Conservation (phyloP, 768 basidiomycete genomes). For the Epithele typhae region DNA sequence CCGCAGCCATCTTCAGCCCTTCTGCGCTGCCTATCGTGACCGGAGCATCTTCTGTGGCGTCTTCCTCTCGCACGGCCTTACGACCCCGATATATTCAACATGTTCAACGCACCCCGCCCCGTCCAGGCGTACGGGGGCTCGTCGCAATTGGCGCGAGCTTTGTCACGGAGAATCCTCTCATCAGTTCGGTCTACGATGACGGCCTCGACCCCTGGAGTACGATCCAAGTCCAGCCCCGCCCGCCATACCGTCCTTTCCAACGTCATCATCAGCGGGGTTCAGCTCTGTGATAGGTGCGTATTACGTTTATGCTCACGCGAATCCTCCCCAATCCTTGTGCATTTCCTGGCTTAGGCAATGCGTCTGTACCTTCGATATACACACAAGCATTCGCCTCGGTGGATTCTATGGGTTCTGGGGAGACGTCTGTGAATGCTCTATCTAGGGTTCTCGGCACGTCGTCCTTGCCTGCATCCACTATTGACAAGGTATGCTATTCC, state of each 20-base stretch:
- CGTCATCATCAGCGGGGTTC: constrained; percentile 49
- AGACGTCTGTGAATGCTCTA: constrained; percentile 77
- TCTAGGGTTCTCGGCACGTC: constrained; percentile 79
- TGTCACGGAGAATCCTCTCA: constrained; percentile 66
- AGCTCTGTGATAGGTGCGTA: constrained; percentile 63
- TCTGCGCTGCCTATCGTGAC: not conserved
- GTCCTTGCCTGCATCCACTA: constrained; percentile 70
- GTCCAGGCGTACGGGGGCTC: constrained; percentile 61
- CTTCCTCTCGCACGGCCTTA: not conserved
- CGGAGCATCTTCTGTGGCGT: not conserved
- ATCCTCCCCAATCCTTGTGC: not conserved
- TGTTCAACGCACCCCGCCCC: constrained; percentile 85
- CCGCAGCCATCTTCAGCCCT: not conserved
- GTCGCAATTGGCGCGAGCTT: constrained; percentile 62
- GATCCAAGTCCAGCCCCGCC: constrained; percentile 70
- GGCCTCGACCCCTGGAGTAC: constrained; percentile 82
- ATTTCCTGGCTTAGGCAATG: constrained; percentile 50
- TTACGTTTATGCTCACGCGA: not conserved
- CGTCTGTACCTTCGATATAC: constrained; percentile 77
- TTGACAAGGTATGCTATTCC: constrained; percentile 68
- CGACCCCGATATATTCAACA: constrained; percentile 23
- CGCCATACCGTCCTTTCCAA: constrained; percentile 44
- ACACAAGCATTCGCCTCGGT: constrained; percentile 67
- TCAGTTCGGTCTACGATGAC: constrained; percentile 63
- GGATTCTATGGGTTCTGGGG: constrained; percentile 66